Conservation (phyloP, 202 grass and related monocot genomes). For the Brachypodium distachyon region DNA sequence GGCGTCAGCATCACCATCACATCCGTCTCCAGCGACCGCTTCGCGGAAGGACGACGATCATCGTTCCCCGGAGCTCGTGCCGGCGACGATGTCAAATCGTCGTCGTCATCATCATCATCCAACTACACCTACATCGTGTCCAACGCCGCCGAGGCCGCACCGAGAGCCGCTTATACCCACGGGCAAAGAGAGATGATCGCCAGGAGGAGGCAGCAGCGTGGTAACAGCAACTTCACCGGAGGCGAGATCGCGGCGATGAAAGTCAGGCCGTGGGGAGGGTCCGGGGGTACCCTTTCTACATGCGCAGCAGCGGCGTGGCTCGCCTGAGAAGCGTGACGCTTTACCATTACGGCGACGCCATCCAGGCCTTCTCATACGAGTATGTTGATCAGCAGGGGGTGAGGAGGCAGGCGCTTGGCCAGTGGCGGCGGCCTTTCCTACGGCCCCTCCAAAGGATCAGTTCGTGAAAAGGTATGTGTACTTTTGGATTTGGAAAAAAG, state of each 20-base stretch:
- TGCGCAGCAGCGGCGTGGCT: neutral
- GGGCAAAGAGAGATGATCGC: too few species aligned
- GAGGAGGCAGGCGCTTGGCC: too few species aligned
- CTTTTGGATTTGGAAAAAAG: too few species aligned
- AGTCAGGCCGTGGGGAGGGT: constrained; percentile 21
- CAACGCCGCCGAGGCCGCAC: too few species aligned
- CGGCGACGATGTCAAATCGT: too few species aligned
- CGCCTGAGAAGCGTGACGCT: neutral
- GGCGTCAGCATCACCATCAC: neutral
- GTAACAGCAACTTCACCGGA: neutral
- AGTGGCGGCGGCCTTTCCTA: neutral
- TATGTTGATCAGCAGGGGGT: too few species aligned
- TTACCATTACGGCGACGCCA: neutral
- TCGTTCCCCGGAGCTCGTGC: too few species aligned
- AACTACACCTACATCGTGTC: too few species aligned
- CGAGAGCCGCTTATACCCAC: too few species aligned
- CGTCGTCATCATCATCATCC: too few species aligned
- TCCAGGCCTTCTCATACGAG: neutral
- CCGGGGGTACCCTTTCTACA: constrained; percentile 5
- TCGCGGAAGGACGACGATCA: too few species aligned
- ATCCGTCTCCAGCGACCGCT: too few species aligned
- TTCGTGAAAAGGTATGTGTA: neutral
- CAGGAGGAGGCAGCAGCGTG: neutral
- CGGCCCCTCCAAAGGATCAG: neutral
- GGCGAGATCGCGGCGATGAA: neutral